Evolutionary conservation across 2,329 filamentous ascomycete genomes (phyloP).

Genomic region (Penicillium digitatum): DNA sequence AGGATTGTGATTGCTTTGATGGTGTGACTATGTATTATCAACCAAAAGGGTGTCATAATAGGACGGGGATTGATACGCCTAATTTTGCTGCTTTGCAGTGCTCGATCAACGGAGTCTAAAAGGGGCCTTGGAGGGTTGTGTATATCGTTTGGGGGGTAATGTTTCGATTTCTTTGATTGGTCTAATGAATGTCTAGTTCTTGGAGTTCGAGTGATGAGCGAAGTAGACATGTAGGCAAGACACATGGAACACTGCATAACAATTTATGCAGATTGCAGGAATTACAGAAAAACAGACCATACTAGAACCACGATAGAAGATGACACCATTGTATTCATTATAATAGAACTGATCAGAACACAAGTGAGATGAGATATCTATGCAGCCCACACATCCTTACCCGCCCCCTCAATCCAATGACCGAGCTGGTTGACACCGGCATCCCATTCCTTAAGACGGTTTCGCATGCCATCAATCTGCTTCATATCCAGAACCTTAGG

Average conservation of each 20-base stretch:
- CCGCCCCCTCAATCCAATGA: constrained; percentile 92
- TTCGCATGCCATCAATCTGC: constrained; percentile 90
- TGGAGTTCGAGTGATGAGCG: neutral
- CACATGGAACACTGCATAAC: neutral
- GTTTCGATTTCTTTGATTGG: neutral
- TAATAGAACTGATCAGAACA: constrained; percentile 15
- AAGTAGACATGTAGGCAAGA: neutral
- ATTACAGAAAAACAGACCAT: neutral
- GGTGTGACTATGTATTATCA: neutral
- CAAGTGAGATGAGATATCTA: constrained; percentile 39
- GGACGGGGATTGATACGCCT: neutral
- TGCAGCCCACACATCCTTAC: constrained; percentile 93
- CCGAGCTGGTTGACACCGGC: constrained; percentile 91
- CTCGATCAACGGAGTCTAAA: neutral
- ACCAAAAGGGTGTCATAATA: neutral
- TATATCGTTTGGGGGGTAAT: neutral
- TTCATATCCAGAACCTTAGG: constrained; percentile 94
- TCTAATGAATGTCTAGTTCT: neutral
- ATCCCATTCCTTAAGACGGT: constrained; percentile 88
- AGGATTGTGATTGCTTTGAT: constrained; percentile 1
- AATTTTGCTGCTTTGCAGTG: neutral
- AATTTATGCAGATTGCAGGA: neutral
- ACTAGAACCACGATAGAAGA: neutral
- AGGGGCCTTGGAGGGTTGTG: neutral
- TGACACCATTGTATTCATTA: constrained; percentile 22